phyloP scores from a whole-genome alignment of 257 asterid species.

The Cruciata laevipes region DNA sequence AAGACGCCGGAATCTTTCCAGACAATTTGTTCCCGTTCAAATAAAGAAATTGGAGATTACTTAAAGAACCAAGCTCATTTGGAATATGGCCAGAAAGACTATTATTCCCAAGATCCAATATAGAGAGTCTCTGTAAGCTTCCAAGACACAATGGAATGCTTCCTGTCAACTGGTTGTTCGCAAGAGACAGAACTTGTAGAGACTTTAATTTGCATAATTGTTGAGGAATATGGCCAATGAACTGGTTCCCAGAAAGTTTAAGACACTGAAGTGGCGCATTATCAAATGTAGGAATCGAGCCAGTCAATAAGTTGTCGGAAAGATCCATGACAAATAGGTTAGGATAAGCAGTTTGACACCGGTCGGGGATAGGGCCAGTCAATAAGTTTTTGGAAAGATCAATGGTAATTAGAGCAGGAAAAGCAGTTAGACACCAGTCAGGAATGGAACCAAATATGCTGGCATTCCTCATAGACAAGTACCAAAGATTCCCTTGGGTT shows the following conservation, averaged over 20 bases:
- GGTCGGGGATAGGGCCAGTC: no score
- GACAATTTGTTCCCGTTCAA: background rate
- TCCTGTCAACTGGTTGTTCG: background rate
- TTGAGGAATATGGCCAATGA: conserved; percentile 21
- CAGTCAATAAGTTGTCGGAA: background rate
- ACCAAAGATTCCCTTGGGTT: background rate
- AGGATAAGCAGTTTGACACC: no score
- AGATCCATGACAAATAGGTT: no score
- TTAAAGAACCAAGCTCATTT: background rate
- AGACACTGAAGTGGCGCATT: background rate
- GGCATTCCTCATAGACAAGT: background rate
- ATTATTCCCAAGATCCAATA: background rate
- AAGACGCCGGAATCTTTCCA: background rate
- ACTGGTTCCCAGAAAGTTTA: background rate
- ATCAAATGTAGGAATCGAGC: background rate
- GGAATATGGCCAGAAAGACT: background rate
- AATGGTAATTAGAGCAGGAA: background rate
- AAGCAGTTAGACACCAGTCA: background rate
- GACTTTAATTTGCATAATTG: no score
- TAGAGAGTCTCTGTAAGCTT: background rate
- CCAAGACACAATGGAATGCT: background rate
- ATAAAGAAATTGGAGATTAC: background rate
- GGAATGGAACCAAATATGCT: background rate
- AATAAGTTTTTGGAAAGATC: background rate
- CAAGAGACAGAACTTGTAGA: background rate